phyloP scores from a whole-genome alignment of 495 filamentous ascomycete species.

The Daldinia vernicosa region DNA sequence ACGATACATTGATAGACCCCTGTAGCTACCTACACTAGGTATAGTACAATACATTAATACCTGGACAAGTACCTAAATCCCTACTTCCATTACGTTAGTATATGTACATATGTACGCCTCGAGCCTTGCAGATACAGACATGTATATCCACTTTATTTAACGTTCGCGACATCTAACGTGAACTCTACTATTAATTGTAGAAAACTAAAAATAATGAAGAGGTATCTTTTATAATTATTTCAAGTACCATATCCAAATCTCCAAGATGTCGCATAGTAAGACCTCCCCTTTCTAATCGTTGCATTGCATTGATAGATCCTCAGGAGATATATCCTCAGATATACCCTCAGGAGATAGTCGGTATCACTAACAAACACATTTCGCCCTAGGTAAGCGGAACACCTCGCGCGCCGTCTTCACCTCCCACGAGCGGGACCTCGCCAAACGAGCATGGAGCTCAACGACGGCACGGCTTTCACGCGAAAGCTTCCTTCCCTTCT shows the following conservation, averaged over 20 bases:
- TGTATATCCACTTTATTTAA: constrained; percentile 2
- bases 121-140: not conserved
- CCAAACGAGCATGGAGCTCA: constrained; percentile 81
- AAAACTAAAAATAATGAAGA: not conserved
- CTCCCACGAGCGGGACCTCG: constrained; percentile 83
- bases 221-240: not conserved
- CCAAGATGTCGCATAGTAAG: constrained; percentile 67
- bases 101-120: too few relatives aligned
- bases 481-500: constrained; percentile 94
- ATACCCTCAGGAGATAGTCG: not conserved
- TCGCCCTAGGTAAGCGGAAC: constrained; percentile 79
- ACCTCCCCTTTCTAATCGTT: not conserved
- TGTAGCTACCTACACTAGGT: too few relatives aligned
- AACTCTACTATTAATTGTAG: too few relatives aligned
- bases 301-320: too few relatives aligned
- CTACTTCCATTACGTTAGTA: not conserved
- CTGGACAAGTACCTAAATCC: not conserved
- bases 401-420: constrained; percentile 97
- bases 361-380: constrained; percentile 37
- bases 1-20: constrained; percentile 6
- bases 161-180: not conserved
- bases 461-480: constrained; percentile 86
- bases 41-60: not conserved
- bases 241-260: constrained; percentile 20
- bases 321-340: too few relatives aligned